Evolutionary conservation across 1,139 yeast genomes (phyloP).

Genomic region (Lodderomyces theae): DNA sequence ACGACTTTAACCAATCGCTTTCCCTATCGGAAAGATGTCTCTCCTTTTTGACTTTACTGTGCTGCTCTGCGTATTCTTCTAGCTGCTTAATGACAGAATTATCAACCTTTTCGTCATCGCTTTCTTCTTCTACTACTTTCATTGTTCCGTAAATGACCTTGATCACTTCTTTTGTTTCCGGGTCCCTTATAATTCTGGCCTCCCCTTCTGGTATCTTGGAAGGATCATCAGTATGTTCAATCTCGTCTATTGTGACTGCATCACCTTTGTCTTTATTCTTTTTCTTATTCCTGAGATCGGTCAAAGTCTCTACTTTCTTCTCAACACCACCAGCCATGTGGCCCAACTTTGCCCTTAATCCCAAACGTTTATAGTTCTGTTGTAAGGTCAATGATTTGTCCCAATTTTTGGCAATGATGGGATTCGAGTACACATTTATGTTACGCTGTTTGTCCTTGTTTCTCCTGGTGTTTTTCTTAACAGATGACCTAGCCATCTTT

Average conservation of each 20-base stretch:
- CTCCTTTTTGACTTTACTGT: conserved; percentile 46
- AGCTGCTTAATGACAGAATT: conserved; percentile 61
- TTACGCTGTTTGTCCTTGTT: conserved; percentile 66
- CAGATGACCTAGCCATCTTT: conserved; percentile 74
- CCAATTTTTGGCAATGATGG: conserved; percentile 89
- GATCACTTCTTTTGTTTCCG: conserved; percentile 63
- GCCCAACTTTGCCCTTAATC: conserved; percentile 67
- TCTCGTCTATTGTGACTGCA: conserved; percentile 32
- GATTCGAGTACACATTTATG: conserved; percentile 64
- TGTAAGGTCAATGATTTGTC: conserved; percentile 75
- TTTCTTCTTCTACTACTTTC: conserved; percentile 24
- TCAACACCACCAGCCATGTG: conserved; percentile 68
- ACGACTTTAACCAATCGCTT: conserved; percentile 61
- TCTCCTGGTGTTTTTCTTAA: conserved; percentile 65
- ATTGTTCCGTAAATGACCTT: conserved; percentile 70
- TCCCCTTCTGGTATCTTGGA: conserved; percentile 70
- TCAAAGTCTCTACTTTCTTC: conserved; percentile 42
- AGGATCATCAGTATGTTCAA: conserved; percentile 48
- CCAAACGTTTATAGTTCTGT: conserved; percentile 80
- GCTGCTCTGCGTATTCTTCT: conserved; percentile 59
- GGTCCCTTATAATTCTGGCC: conserved; percentile 75
- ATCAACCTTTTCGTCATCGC: conserved; percentile 24
- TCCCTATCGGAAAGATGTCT: conserved; percentile 72
- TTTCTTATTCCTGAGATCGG: conserved; percentile 24
- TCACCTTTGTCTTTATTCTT: conserved; percentile 22